These are phyloP conservation scores for Skeletonema tropicum DNA, from an alignment of 108 stramenopile genomes.

Conservation along the genomic window DNA sequence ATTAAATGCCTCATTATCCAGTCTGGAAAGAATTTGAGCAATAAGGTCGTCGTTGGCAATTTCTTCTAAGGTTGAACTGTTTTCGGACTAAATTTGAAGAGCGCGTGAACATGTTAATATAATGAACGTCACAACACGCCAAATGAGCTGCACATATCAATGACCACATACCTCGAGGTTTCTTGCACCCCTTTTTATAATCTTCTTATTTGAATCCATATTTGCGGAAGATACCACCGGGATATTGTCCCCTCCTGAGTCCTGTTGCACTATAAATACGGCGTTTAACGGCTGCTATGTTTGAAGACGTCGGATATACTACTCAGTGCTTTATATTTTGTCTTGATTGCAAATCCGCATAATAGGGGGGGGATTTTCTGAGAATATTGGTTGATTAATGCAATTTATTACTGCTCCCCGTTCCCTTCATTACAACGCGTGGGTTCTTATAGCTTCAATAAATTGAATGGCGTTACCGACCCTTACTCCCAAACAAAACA, in stretches of 20 bases:
- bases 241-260: background rate
- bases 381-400: background rate
- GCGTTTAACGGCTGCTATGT: background rate
- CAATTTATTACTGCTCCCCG: background rate
- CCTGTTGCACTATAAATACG: background rate
- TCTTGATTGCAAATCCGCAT: background rate
- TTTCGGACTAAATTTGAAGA: background rate
- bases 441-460: background rate
- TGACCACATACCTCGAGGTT: background rate
- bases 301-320: background rate
- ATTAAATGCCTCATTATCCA: constrained; percentile 31
- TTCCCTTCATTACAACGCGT: background rate
- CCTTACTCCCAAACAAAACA: background rate
- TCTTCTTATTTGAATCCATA: constrained; percentile 1
- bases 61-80: background rate
- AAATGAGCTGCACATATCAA: background rate
- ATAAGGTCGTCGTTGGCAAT: constrained; percentile 28
- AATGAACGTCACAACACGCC: background rate
- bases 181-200: background rate
- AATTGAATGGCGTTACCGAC: background rate
- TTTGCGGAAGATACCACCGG: background rate
- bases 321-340: background rate
- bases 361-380: background rate
- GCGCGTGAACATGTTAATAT: background rate
- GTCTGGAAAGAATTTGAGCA: constrained; percentile 43